A percentile compares a stretch with the other conserved stretches of the same genome.
Conservation (phyloP, 257 asterid genomes). For the Solanum peruvianum region DNA sequence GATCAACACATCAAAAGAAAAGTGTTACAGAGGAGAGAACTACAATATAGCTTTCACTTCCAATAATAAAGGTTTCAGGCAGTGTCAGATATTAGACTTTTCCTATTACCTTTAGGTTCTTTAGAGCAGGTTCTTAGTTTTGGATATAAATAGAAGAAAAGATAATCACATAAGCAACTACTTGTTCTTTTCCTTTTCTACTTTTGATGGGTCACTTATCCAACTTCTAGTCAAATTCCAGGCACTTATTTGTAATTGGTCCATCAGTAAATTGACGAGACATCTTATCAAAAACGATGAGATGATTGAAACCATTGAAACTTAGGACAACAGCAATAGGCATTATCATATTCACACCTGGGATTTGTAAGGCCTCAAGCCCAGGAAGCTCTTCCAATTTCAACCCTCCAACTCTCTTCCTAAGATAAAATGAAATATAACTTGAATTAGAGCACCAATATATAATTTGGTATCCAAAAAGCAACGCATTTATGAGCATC, state of each 20-base stretch:
- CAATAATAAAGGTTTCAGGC: not conserved
- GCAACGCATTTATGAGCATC: not conserved
- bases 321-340: not conserved
- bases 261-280: not conserved
- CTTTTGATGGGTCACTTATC: not conserved
- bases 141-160: not conserved
- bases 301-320: not conserved
- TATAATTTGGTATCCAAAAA: not conserved
- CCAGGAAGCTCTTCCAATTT: slow-evolving; percentile 93
- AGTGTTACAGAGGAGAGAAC: not conserved
- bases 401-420: slow-evolving; percentile 95
- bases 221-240: not conserved
- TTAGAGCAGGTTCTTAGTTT: not conserved
- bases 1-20: slow-evolving; percentile 10
- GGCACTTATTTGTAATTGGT: not conserved
- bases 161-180: not conserved
- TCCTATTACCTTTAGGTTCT: not conserved
- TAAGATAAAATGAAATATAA: slow-evolving; percentile 13
- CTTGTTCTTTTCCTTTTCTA: not conserved
- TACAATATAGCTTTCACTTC: not conserved
- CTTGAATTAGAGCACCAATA: not conserved
- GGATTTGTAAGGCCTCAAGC: slow-evolving; percentile 67
- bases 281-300: not conserved
- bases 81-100: not conserved
- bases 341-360: slow-evolving; percentile 44